Evolutionary conservation across 208 protist species (phyloP), one percentile per base, ranked within the genome.

Genomic region (Leishmania tropica): DNA sequence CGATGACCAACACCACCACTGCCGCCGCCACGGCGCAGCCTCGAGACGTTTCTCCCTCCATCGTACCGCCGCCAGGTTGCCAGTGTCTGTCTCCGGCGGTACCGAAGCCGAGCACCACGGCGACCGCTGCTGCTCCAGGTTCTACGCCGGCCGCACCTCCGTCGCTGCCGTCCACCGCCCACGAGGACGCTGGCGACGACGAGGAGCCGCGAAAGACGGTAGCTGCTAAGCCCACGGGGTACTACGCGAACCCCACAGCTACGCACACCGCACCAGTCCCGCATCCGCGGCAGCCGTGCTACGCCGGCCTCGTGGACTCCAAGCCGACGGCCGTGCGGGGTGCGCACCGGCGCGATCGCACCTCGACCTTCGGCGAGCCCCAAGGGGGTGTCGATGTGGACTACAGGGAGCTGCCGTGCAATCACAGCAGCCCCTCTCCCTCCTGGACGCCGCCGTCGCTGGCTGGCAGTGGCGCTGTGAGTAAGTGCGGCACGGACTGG

Each of bases 331-430:
- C 82, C 10, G 42, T 81, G 72, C 70, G 77, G 45, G 51, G 78
- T 37, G 56, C 81, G 3, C 77, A 79, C 71, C 80, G 10, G 40
- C 67, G 40, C 21, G 71, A 56, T 56, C 8, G 45, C 47, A 75
- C 42, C 71, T 37, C 28, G 21, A 56, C 45, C 70, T 56, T 71
- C 19, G 6, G 65, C 58, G 31, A 53, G 64, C 56, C 7, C 62
- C 62, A 68, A 7, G 77, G 79, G 24, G 73, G 79, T n/a, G 77
- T 85, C 42, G 86, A 83, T 80, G 24, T 81, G 60, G 83, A 81
- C 48, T 87, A 83, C 78, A 87, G 80, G 78, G 86, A 87, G 81
- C 74, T 83, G 76, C 84, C 81, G 31, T 85, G 64, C 62, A 47
- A 76, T 4, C 83, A 78, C 54, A 87, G 83, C 74, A 85, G 76